Evolutionary conservation across 306 rosid species (phyloP), one percentile per base, ranked within the genome.

Genomic region (Lagenaria siceraria): DNA sequence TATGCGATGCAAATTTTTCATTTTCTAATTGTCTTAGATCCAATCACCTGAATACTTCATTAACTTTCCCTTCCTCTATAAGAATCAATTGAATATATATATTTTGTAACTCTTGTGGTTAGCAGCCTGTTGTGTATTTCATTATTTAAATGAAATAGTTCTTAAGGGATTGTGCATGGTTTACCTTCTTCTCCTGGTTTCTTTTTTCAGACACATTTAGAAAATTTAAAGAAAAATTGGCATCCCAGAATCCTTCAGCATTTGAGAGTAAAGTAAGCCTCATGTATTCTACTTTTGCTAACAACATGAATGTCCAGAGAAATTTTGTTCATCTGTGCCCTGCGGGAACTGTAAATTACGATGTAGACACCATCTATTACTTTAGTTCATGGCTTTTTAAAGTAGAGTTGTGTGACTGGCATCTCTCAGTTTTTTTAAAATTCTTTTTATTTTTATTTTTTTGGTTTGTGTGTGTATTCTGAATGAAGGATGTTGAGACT

Each of bases 191-290:
- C 8, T 78, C 9, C 4, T 46, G 58, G 10, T 4, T 27, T 19
- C 46, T 43, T 61, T 66, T 81, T 77, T 74, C 86, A 95, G 97
- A 93, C 8, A 95, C 96, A 79, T 92, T 78, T 62, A 88, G 87
- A 85, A 90, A 89, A 84, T 95, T 85, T 60, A 95, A 86, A 86
- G 97, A 88, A 78, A 95, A 84, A 85, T 27, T 95, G 78, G 78
- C 83, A 42, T 79, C 93, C 68, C 89, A 78, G 77, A 87, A 56
- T 79, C 88, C 92, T 38, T 83, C 96, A 52, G 80, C 89, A 42
- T 62, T 48, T 52, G 98, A 83, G 77, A 79, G 84, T 40, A 89
- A 92, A 83, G 97, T 92, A 81, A 81, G 84, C 76, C 38, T 81
- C 53, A 35, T 27, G 63, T 51, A 53, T 82, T 35, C 38, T 78